These are phyloP conservation scores for Colletotrichum destructivum DNA, from an alignment of 2,329 filamentous ascomycete genomes.

Conservation along the genomic window DNA sequence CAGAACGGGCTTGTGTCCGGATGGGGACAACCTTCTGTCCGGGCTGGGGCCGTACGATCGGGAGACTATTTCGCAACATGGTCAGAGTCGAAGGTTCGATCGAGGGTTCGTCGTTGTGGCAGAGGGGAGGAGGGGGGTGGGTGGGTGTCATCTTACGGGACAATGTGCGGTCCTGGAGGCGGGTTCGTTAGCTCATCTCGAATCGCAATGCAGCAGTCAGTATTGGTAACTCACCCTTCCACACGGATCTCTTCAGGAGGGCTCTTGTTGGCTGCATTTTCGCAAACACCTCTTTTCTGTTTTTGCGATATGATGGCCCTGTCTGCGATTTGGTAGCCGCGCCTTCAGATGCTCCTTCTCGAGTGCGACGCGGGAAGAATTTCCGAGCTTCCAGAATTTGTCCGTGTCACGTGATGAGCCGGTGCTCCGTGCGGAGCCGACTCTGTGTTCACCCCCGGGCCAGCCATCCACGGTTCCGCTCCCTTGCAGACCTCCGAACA, in stretches of 20 bases:
- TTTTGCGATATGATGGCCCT: constrained; percentile 21
- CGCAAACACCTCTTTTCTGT: constrained; percentile 5
- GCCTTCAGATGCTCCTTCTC: background rate
- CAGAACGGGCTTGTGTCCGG: constrained; percentile 87
- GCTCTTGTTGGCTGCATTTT: constrained; percentile 79
- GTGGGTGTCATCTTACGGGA: constrained; percentile 61
- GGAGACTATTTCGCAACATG: constrained; percentile 62
- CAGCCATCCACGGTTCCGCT: constrained; percentile 1
- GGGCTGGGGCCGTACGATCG: constrained; percentile 72
- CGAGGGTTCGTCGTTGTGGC: constrained; percentile 22
- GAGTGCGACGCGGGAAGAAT: constrained; percentile 35
- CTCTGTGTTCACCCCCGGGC: background rate
- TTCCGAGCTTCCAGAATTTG: constrained; percentile 38
- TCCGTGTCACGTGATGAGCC: constrained; percentile 29
- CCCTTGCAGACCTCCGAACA: background rate
- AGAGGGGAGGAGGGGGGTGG: background rate
- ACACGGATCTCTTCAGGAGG: constrained; percentile 83
- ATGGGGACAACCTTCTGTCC: constrained; percentile 80
- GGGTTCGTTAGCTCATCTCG: background rate
- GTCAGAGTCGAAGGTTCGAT: constrained; percentile 46
- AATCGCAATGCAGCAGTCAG: background rate
- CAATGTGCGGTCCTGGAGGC: constrained; percentile 64
- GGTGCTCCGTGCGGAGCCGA: constrained; percentile 14
- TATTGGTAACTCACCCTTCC: constrained; percentile 78
- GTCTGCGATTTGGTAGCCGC: constrained; percentile 19